A percentile compares a stretch with the other conserved stretches of the same genome.
phyloP scores from a whole-genome alignment of 805 yeast genomes.

The Teunomyces panamensis region DNA sequence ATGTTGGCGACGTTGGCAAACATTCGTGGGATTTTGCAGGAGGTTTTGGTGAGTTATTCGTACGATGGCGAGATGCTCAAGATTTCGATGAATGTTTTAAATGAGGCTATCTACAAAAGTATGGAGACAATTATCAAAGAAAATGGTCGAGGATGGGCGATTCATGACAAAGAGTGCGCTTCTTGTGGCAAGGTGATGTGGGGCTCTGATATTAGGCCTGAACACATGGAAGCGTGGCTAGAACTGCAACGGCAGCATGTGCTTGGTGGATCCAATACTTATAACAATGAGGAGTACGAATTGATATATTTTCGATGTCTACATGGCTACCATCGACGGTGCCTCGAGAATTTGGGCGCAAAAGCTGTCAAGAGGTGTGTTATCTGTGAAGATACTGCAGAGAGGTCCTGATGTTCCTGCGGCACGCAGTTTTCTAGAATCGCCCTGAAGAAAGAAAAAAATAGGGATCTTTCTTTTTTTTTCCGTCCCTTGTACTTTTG shows the following conservation, averaged over 20 bases:
- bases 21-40: slow-evolving; percentile 56
- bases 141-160: slow-evolving; percentile 58
- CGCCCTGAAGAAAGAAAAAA: not conserved
- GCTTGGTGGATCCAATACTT: not conserved
- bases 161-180: slow-evolving; percentile 55
- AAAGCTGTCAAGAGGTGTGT: slow-evolving; percentile 19
- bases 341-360: slow-evolving; percentile 46
- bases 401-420: not conserved
- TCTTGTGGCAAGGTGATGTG: slow-evolving; percentile 72
- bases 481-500: no score
- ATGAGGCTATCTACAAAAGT: slow-evolving; percentile 51
- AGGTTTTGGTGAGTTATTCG: slow-evolving; percentile 60
- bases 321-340: slow-evolving; percentile 62
- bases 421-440: not conserved
- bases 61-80: slow-evolving; percentile 59
- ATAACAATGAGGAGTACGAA: slow-evolving; percentile 22
- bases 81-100: slow-evolving; percentile 52
- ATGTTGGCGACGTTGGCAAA: slow-evolving; percentile 54
- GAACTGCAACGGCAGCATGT: slow-evolving; percentile 21
- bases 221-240: slow-evolving; percentile 59
- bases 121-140: slow-evolving; percentile 41
- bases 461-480: no score
- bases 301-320: slow-evolving; percentile 60
- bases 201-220: slow-evolving; percentile 56
- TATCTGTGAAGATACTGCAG: slow-evolving; percentile 14